Base-by-base conservation (phyloP, 805 yeast species). In the Ogataea glucozyma region DNA sequence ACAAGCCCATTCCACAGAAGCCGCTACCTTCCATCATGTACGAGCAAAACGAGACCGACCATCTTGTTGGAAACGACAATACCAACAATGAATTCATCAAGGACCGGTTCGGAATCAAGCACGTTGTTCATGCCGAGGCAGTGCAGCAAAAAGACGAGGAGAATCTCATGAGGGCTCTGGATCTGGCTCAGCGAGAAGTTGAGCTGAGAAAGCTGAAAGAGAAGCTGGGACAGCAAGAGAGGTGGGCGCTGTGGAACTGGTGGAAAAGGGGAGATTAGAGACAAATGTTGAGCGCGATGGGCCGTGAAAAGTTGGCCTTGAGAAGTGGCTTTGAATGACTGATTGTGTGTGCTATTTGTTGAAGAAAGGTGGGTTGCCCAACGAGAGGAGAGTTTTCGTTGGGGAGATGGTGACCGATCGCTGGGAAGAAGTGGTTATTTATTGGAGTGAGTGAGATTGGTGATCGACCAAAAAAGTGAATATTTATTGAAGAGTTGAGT, bases 121-220 rank as follows among this genome's bases (percentile, higher is more conserved):
- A 87, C 55, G 71, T 80, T 9, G 74, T 85, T 43, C 87, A 83
- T 59, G 95, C 93, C 0, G 86, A 85, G 60, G 70, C 85, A 47
- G 69, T 81, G 19, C 67, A 74, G 47, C 93, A 85, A 60, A 77
- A 79, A 44, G 74, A 78, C 40, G 95, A 87, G 57, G 93, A 78
- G 46, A 69, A 67, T 12, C 55, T 68, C 43, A 58, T 76, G 47
- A 57, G 62, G 32, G 79, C 78, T 0, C 64, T 74, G 16, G 77
- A 73, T 40, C 60, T 71, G 21, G 76, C 77, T 1, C 66, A 73
- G 40, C 49, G 54, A 52, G 60, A 61, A 26, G 11, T 50, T 13
- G 52, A 56, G 24, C 30, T 56, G n/a, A 48, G 47, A 7, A 44
- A 51, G 33, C 27, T 57, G 36, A 38, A 44, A 21, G 38, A 49